Base-by-base conservation (phyloP, 2,329 filamentous ascomycete genomes). In the Pseudogymnoascus sp. region DNA sequence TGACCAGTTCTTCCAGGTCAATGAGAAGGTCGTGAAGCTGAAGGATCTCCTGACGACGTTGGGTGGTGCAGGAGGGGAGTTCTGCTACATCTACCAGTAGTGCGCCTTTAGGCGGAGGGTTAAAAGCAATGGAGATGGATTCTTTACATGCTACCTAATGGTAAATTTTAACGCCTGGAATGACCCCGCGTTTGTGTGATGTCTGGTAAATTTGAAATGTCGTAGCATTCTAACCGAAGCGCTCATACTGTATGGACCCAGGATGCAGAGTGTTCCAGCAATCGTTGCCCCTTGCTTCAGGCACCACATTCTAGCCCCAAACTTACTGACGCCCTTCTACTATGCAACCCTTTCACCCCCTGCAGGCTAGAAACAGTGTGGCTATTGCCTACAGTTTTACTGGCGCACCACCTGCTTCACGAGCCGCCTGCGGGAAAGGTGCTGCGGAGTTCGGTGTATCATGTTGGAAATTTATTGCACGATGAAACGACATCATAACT, bases 21-120 rank as follows among this genome's bases (percentile, higher is more conserved):
- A 54, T 32, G 47, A 12, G 8, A 54, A 32, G 47, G 47, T 54
- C 9, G n/a, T 11, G 7, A 54, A 54, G 9, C 3, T 58, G 20
- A 30, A 30, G 18, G 32, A 37, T 37, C 37, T 58, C 20, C 11
- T 58, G 8, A 41, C 20, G 14, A 58, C 57, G 5, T n/a, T 58
- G 11, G 57, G 57, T 22, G 57, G 57, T 5, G 37, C 20, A n/a
- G 58, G 57, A 43, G 65, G 65, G n/a, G 60, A 58, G 7, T 41
- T 58, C 11, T 58, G 57, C 16, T 58, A 58, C 32, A 58, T 58
- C 37, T 58, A 58, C 9, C 25, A 54, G 3, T 54, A 54, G 47
- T 20, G 25, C n/a, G 5, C 2, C 28, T 32, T 54, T 20, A 9
- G 2, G 9, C 4, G 16, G n/a, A 14, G 47, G n/a, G 9, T 54